Evolutionary conservation across 1,284 basidiomycete genomes (phyloP).

Genomic region (Papiliotrema flavescens): DNA sequence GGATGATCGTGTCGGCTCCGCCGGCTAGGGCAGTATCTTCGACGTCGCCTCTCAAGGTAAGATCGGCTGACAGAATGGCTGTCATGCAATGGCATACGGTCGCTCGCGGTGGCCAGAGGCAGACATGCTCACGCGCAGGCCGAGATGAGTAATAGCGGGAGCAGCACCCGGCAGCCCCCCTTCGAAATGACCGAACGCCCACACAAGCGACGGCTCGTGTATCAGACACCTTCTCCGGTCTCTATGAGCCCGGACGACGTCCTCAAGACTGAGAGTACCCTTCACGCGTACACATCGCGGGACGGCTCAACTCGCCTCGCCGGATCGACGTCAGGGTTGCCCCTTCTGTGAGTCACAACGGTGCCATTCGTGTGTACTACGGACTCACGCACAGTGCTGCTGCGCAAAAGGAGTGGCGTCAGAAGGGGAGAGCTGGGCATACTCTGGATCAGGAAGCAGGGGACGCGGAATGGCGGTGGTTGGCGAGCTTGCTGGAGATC

Average conservation of each 20-base stretch:
- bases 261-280: neutral
- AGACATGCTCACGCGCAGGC: no score
- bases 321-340: constrained; percentile 14
- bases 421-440: neutral
- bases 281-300: neutral
- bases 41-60: neutral
- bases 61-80: neutral
- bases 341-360: constrained; percentile 10
- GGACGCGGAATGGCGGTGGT: neutral
- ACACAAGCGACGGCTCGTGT: neutral
- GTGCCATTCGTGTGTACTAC: neutral
- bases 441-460: neutral
- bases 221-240: no score
- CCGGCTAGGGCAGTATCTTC: neutral
- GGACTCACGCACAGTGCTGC: neutral
- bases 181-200: neutral
- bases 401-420: neutral
- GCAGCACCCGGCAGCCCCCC: neutral
- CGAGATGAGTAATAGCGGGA: no score
- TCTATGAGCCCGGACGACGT: neutral
- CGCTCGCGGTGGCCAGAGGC: no score
- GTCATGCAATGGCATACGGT: neutral
- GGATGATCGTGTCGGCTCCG: no score
- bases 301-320: constrained; percentile 1
- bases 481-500: neutral